Percentiles rank a stretch among this genome's conserved stretches.
Evolutionary conservation across 148 eudicot genomes (phyloP).

Genomic region (Rheum nobile): DNA sequence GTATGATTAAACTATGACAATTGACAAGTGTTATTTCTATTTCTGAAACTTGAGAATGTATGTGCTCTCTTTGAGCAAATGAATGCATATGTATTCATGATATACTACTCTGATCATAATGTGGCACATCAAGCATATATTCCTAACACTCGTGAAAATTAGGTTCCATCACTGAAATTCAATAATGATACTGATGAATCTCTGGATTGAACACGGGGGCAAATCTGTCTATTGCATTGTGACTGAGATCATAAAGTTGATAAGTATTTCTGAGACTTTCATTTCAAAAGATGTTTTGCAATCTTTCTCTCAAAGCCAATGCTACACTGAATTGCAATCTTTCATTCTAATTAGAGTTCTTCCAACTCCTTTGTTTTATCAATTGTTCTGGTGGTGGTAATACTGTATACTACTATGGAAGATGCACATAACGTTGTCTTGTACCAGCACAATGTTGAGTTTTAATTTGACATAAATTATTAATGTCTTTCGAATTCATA

Average conservation of each 20-base stretch:
- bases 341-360: not conserved
- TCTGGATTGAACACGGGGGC: not conserved
- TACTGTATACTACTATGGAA: not conserved
- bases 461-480: not conserved
- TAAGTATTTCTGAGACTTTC: not conserved
- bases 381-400: not conserved
- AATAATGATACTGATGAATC: not conserved
- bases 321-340: not conserved
- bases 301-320: not conserved
- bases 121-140: no score
- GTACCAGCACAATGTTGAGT: not conserved
- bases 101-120: no score
- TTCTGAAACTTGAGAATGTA: not conserved
- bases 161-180: not conserved
- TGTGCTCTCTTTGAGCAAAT: no score
- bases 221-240: not conserved
- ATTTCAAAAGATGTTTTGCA: not conserved
- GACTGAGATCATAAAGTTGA: not conserved
- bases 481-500: conserved; percentile 10
- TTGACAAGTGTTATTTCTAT: no score
- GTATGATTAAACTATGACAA: not conserved
- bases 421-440: not conserved
- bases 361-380: not conserved
- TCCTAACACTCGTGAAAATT: not conserved
- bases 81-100: no score